Conservation (phyloP, 2,329 filamentous ascomycete genomes). For the Xylaria sp. region DNA sequence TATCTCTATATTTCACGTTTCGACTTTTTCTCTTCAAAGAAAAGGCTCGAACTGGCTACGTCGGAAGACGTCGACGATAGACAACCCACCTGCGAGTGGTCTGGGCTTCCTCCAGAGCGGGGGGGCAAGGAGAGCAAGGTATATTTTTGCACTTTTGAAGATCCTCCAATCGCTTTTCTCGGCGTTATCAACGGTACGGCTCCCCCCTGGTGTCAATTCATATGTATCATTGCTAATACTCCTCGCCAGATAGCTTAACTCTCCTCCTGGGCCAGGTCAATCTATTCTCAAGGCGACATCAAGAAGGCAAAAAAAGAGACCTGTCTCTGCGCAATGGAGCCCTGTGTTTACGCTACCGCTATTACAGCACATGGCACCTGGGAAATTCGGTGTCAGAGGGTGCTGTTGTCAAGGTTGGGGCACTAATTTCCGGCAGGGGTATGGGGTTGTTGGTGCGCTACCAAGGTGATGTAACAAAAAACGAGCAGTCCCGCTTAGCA, state of each 20-base stretch:
- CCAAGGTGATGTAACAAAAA: too few relatives aligned
- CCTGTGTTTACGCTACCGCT: background rate
- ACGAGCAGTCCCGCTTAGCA: too few relatives aligned
- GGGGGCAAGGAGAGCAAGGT: background rate
- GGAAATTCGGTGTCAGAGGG: background rate
- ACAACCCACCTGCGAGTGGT: background rate
- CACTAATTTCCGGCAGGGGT: background rate
- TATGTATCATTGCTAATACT: background rate
- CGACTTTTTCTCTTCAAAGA: background rate
- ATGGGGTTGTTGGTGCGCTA: background rate
- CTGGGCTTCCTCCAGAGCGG: background rate
- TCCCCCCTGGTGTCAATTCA: background rate
- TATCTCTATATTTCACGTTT: background rate
- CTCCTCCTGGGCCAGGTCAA: background rate
- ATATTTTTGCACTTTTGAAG: constrained; percentile 1
- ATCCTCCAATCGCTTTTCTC: background rate
- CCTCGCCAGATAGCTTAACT: background rate
- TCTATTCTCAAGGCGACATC: background rate
- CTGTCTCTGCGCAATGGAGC: background rate
- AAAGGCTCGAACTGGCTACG: background rate
- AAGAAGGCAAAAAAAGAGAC: background rate
- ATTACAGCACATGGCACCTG: background rate
- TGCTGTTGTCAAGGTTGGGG: too few relatives aligned
- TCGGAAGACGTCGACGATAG: background rate
- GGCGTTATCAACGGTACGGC: background rate